Percentiles rank a stretch among this genome's conserved stretches.
Conservation (phyloP, 257 asterid genomes). For the Scutellaria galericulata region DNA sequence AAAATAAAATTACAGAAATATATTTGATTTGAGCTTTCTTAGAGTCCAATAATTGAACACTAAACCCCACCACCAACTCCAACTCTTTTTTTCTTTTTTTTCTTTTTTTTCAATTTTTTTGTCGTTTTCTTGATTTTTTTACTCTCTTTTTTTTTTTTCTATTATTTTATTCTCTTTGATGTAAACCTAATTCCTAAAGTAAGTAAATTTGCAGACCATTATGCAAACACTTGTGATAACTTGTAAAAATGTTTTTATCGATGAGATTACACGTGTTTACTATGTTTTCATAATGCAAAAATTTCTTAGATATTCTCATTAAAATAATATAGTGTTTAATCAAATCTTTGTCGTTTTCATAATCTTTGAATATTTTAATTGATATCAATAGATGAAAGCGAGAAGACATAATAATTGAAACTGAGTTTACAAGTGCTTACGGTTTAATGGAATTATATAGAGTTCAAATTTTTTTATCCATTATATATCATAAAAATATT, state of each 20-base stretch:
- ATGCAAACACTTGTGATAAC: constrained; percentile 24
- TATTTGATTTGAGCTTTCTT: constrained; percentile 23
- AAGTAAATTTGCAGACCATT: constrained; percentile 35
- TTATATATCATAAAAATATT: too few species aligned
- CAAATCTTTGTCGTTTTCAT: constrained; percentile 4
- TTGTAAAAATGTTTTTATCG: constrained; percentile 22
- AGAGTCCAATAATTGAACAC: constrained; percentile 46
- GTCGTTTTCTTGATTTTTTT: constrained; percentile 33
- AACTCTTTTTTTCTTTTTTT: neutral
- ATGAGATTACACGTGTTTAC: constrained; percentile 24
- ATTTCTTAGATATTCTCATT: constrained; percentile 14
- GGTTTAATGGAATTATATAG: too few species aligned
- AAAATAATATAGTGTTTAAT: neutral
- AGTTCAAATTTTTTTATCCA: too few species aligned
- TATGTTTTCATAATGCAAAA: neutral
- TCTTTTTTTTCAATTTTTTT: neutral
- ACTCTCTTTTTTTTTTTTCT: neutral
- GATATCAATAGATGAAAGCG: neutral
- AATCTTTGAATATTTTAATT: neutral
- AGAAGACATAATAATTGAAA: too few species aligned
- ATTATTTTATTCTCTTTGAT: constrained; percentile 15
- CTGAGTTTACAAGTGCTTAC: too few species aligned
- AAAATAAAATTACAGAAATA: neutral
- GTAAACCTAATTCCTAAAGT: constrained; percentile 32
- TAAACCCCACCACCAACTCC: constrained; percentile 25